These are phyloP conservation scores for Aspergillus cavernicola DNA, from an alignment of 495 filamentous ascomycete species.

Conservation along the genomic window DNA sequence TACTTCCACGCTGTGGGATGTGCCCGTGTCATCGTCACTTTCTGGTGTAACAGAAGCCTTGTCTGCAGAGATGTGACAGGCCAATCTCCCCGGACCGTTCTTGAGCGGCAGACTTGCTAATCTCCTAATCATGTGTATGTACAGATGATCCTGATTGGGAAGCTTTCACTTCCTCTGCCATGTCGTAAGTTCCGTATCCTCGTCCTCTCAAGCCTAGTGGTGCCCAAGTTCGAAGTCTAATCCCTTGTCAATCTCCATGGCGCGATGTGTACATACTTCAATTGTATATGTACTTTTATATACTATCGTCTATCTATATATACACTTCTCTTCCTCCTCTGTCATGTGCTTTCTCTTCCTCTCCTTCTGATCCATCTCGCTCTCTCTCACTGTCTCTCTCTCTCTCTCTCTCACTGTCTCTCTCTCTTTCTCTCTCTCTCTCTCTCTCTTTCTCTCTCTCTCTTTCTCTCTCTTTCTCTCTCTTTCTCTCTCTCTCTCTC, in stretches of 20 bases:
- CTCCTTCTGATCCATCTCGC: not conserved
- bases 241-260: constrained; percentile 4
- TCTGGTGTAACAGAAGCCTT: constrained; percentile 39
- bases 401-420: not conserved
- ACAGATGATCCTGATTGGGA: constrained; percentile 46
- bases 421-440: too few species aligned
- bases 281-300: constrained; percentile 14
- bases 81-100: constrained; percentile 30
- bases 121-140: constrained; percentile 40
- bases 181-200: constrained; percentile 48
- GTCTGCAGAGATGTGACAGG: constrained; percentile 34
- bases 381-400: not conserved
- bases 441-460: too few species aligned
- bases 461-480: too few species aligned
- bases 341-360: not conserved
- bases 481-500: too few species aligned
- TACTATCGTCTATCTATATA: constrained; percentile 14
- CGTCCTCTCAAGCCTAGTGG: constrained; percentile 18
- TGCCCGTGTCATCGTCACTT: constrained; percentile 43
- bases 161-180: constrained; percentile 38
- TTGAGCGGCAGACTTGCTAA: constrained; percentile 42
- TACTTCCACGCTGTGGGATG: constrained; percentile 40
- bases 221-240: not conserved
- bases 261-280: constrained; percentile 2
- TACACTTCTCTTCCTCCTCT: constrained; percentile 1